Conservation (phyloP, 1,284 basidiomycete species). For the Spongispora temasekensis region DNA sequence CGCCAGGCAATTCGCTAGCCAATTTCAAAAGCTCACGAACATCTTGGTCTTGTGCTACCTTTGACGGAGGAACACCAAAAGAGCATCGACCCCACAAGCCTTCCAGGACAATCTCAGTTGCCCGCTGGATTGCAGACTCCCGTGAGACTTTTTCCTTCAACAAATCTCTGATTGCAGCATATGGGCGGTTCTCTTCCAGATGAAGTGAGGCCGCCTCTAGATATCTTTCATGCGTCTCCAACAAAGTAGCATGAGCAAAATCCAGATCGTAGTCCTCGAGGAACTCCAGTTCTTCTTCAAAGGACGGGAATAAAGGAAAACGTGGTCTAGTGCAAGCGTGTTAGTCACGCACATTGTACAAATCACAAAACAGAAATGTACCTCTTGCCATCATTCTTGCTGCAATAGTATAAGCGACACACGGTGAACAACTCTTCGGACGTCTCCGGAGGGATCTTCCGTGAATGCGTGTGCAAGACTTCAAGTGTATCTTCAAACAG, state of each 20-base stretch:
- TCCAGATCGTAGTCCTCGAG: slow-evolving; percentile 58
- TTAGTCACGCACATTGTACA: slow-evolving; percentile 2
- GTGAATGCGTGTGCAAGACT: slow-evolving; percentile 41
- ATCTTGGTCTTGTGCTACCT: slow-evolving; percentile 8
- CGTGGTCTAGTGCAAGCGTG: slow-evolving; percentile 37
- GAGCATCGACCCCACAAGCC: slow-evolving; percentile 28
- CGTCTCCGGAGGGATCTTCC: slow-evolving; percentile 36
- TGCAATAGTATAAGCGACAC: slow-evolving; percentile 55
- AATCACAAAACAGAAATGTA: neutral
- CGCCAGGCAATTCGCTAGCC: slow-evolving; percentile 16
- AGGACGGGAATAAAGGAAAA: slow-evolving; percentile 52
- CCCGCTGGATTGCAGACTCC: slow-evolving; percentile 33
- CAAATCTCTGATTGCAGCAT: slow-evolving; percentile 51
- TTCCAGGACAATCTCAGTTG: slow-evolving; percentile 28
- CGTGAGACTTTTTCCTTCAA: slow-evolving; percentile 38
- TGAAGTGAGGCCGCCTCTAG: slow-evolving; percentile 59
- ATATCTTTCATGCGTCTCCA: slow-evolving; percentile 47
- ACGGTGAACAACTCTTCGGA: slow-evolving; percentile 46
- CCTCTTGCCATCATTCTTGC: slow-evolving; percentile 38
- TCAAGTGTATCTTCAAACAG: slow-evolving; percentile 56
- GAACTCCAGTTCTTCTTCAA: slow-evolving; percentile 58
- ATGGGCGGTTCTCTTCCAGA: slow-evolving; percentile 47
- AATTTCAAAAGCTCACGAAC: slow-evolving; percentile 18
- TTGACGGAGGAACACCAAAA: slow-evolving; percentile 18
- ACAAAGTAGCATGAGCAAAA: slow-evolving; percentile 48